phyloP scores from a whole-genome alignment of 108 stramenopile species.

The Parietichytrium sp. region DNA sequence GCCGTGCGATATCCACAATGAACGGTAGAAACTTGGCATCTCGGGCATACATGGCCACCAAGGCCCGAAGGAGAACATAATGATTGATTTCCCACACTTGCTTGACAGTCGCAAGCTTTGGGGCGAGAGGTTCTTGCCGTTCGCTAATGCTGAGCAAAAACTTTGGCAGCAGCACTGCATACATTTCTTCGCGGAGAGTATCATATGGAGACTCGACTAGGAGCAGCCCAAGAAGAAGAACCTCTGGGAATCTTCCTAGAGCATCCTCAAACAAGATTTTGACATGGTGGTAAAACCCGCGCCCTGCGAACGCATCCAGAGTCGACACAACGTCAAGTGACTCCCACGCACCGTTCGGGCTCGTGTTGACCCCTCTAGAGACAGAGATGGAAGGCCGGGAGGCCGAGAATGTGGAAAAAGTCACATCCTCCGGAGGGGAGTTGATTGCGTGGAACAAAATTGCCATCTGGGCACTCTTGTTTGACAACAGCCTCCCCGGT shows the following conservation, averaged over 20 bases:
- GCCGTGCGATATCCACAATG: conserved; percentile 29
- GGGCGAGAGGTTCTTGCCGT: neutral
- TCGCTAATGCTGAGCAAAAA: neutral
- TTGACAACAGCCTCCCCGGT: neutral
- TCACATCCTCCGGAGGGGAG: neutral
- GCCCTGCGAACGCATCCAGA: neutral
- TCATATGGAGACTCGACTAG: conserved; percentile 23
- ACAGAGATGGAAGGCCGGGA: neutral
- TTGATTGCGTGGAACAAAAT: conserved; percentile 10
- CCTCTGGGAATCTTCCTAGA: neutral
- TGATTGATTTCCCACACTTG: neutral
- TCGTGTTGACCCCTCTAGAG: neutral
- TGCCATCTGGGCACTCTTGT: neutral
- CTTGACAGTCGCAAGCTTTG: conserved; percentile 26
- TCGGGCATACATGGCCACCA: conserved; percentile 10
- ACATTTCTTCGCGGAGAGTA: conserved; percentile 10
- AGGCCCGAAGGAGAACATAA: conserved; percentile 17
- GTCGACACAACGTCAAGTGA: conserved; percentile 21
- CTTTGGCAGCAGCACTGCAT: conserved; percentile 30
- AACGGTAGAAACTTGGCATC: neutral
- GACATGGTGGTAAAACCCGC: conserved; percentile 9
- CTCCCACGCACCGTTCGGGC: conserved; percentile 12
- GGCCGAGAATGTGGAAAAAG: neutral
- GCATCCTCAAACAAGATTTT: neutral
- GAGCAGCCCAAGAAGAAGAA: neutral